Evolutionary conservation across 192 early-diverging fungal genomes (phyloP), one percentile per base, ranked within the genome.

Genomic region (Coemansia sp.): DNA sequence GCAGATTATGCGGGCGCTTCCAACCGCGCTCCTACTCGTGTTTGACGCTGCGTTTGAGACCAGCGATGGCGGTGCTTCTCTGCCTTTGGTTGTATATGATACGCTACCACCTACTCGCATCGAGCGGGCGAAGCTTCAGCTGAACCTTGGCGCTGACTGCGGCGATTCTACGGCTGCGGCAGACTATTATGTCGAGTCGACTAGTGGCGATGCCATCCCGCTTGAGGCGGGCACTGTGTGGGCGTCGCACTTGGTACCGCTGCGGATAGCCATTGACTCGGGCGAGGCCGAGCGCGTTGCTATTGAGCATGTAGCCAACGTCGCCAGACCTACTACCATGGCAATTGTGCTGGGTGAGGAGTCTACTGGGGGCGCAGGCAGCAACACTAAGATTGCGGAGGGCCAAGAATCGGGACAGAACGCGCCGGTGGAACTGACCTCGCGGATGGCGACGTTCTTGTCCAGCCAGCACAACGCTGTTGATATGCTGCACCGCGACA

Each of bases 241-340:
- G 79, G 79, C 74, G n/a, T 76, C 74, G 45, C 64, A 37, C 35
- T 64, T 82, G 14, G 67, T 63, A 6, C 74, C 79, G 5, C 10
- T 82, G 60, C 63, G 59, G 13, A 45, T 76, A 10, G 40, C 63
- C 6, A 67, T 82, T 10, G 74, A 82, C 51, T 76, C 79, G 18
- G 79, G 79, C 58, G 79, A 82, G 62, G 79, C 79, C 0, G 79
- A 82, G 67, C 79, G 79, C 13, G 62, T 82, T 7, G 79, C 79
- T 5, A 65, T 76, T 2, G 79, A 82, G 59, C 79, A 82, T 43
- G 71, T 82, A 8, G 74, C 66, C 2, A 73, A 70, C 38, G 62
- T 71, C 16, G 63, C 79, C 0, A 42, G 59, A 13, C 48, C 37
- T 0, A 67, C 71, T 9, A 63, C 57, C 2, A 68, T 53, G 7